Percentiles rank a stretch among this genome's conserved stretches.
These are phyloP conservation scores for Sporisorium reilianum DNA, from an alignment of 1,284 basidiomycete genomes.

Conservation along the genomic window DNA sequence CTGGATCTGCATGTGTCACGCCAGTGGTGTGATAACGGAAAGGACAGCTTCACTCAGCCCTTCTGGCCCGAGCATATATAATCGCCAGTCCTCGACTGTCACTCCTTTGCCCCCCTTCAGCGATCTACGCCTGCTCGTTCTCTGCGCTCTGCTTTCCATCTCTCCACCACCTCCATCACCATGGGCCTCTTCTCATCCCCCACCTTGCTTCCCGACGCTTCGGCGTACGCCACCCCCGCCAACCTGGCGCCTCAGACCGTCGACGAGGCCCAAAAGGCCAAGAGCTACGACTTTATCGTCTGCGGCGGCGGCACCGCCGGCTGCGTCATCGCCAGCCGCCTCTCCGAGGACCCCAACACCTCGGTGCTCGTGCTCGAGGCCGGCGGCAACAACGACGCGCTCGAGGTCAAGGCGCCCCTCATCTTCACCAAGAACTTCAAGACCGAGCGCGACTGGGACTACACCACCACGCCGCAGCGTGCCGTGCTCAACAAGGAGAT, in stretches of 20 bases:
- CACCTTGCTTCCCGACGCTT: constrained; percentile 30
- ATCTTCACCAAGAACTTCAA: constrained; percentile 57
- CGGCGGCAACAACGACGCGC: constrained; percentile 50
- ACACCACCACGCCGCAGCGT: constrained; percentile 52
- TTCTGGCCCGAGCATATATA: background rate
- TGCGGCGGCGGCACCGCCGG: constrained; percentile 60
- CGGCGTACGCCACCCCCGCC: constrained; percentile 42
- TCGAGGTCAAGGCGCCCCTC: constrained; percentile 52
- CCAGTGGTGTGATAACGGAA: background rate
- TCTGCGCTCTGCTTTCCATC: background rate
- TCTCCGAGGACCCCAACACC: constrained; percentile 53
- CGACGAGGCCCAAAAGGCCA: constrained; percentile 41
- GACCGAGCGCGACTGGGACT: constrained; percentile 58
- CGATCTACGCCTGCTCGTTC: background rate
- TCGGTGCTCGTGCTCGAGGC: constrained; percentile 59
- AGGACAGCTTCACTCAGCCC: background rate
- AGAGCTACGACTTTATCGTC: constrained; percentile 55
- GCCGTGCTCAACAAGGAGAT: constrained; percentile 38
- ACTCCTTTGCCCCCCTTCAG: background rate
- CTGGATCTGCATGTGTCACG: background rate
- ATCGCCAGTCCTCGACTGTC: background rate
- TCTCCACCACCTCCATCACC: background rate
- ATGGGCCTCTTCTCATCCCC: constrained; percentile 51
- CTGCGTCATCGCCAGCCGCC: constrained; percentile 55
- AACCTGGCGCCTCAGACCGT: constrained; percentile 37